A percentile compares a stretch with the other conserved stretches of the same genome.
These are phyloP conservation scores for Phytophthora sojae DNA, from an alignment of 352 stramenopile species.

Conservation along the genomic window DNA sequence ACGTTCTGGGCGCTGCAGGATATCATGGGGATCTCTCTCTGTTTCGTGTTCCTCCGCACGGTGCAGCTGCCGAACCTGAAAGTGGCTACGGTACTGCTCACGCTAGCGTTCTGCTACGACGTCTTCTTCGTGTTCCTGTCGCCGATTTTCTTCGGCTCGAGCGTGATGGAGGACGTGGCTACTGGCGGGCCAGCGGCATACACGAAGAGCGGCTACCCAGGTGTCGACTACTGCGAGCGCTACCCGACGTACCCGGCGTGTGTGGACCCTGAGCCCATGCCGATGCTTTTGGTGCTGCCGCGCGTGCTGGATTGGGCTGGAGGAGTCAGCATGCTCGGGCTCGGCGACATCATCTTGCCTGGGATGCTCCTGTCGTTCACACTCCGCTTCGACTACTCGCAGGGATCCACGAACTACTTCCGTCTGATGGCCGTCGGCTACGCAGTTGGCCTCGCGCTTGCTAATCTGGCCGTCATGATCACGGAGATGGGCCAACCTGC, in stretches of 20 bases:
- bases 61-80: constrained; percentile 93
- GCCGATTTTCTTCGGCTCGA: constrained; percentile 86
- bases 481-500: constrained; percentile 95
- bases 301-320: constrained; percentile 92
- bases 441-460: constrained; percentile 92
- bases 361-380: constrained; percentile 95
- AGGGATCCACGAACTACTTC: constrained; percentile 84
- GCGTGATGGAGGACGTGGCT: constrained; percentile 95
- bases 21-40: constrained; percentile 93
- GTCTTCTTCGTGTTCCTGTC: constrained; percentile 97
- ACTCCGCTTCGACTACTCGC: constrained; percentile 90
- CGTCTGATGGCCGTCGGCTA: constrained; percentile 90
- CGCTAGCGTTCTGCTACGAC: constrained; percentile 95
- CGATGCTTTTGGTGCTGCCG: constrained; percentile 96
- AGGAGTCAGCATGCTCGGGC: constrained; percentile 93
- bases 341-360: constrained; percentile 97
- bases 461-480: constrained; percentile 94
- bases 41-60: constrained; percentile 91
- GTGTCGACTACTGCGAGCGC: constrained; percentile 79
- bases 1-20: constrained; percentile 92
- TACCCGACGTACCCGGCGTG: constrained; percentile 69
- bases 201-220: constrained; percentile 70
- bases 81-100: constrained; percentile 90
- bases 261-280: constrained; percentile 88
- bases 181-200: constrained; percentile 85